Evolutionary conservation across 305 asterid species (phyloP).

Genomic region (Fraxinus platypoda): DNA sequence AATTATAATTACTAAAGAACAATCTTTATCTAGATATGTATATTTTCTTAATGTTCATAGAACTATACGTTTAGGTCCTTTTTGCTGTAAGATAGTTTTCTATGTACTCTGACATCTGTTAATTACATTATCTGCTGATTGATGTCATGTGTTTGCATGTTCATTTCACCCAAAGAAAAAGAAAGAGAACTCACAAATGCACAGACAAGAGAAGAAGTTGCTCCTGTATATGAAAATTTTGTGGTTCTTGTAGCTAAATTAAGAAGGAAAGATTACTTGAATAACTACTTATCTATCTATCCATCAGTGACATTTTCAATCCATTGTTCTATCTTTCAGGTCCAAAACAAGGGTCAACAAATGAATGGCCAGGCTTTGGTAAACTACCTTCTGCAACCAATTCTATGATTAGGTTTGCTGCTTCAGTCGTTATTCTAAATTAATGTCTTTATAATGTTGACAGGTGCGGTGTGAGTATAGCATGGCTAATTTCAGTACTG

Average conservation of each 20-base stretch:
- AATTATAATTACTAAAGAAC: not conserved
- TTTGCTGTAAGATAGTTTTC: not conserved
- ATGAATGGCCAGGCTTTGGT: conserved; percentile 82
- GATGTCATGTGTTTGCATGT: not conserved
- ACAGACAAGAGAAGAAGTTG: not conserved
- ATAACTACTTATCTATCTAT: not conserved
- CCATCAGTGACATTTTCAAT: not conserved
- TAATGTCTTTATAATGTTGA: conserved; percentile 18
- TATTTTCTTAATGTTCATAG: not conserved
- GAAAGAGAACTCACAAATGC: not conserved
- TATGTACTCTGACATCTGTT: not conserved
- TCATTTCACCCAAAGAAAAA: not conserved
- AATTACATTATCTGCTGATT: not conserved
- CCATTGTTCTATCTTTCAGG: conserved; percentile 44
- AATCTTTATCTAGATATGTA: not conserved
- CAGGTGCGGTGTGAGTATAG: conserved; percentile 95
- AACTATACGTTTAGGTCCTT: not conserved
- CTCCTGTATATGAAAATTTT: not conserved
- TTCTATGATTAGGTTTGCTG: conserved; percentile 6
- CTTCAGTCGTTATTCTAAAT: conserved; percentile 11
- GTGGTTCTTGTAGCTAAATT: not conserved
- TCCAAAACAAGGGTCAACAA: conserved; percentile 83
- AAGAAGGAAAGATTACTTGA: not conserved
- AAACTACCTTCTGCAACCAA: conserved; percentile 29
- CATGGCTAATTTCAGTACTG: conserved; percentile 98